Conservation (phyloP, 1,284 basidiomycete species). For the Gymnopus androsaceus region DNA sequence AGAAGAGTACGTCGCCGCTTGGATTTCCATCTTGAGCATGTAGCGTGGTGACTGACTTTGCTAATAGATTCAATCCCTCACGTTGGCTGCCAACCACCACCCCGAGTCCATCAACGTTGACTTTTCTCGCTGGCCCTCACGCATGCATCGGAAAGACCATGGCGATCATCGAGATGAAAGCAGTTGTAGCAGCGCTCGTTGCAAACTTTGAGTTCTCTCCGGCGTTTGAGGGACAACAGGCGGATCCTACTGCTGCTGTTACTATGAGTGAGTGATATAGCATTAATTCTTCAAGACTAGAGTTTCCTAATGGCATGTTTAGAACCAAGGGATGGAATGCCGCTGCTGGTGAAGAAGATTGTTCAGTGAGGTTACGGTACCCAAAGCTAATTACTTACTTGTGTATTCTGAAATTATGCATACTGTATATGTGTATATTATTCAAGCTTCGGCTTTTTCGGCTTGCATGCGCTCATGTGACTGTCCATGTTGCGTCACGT, state of each 20-base stretch:
- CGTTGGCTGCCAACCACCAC: slow-evolving; percentile 44
- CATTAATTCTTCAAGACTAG: background rate
- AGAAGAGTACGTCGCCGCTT: slow-evolving; percentile 34
- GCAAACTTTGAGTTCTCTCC: slow-evolving; percentile 44
- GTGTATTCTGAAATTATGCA: too few species aligned
- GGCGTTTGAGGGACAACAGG: slow-evolving; percentile 39
- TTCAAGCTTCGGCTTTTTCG: too few species aligned
- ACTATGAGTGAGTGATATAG: slow-evolving; percentile 42
- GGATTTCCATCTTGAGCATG: background rate
- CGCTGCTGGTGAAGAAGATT: slow-evolving; percentile 20
- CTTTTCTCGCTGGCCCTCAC: slow-evolving; percentile 50
- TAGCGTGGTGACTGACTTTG: too few species aligned
- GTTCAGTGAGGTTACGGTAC: too few species aligned
- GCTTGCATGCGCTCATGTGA: too few species aligned
- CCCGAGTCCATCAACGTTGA: slow-evolving; percentile 41
- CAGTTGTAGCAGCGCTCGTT: slow-evolving; percentile 40
- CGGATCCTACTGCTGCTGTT: slow-evolving; percentile 40
- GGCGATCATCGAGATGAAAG: slow-evolving; percentile 56
- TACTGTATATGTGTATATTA: too few species aligned
- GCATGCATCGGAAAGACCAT: slow-evolving; percentile 54
- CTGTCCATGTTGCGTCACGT: too few species aligned
- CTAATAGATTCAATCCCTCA: slow-evolving; percentile 42
- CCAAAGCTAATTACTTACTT: too few species aligned
- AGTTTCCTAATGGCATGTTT: background rate
- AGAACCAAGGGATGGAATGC: slow-evolving; percentile 28